Percentiles rank a stretch among this genome's conserved stretches.
These are phyloP conservation scores for Phytophthora nicotianae DNA, from an alignment of 352 stramenopile species.

Conservation along the genomic window DNA sequence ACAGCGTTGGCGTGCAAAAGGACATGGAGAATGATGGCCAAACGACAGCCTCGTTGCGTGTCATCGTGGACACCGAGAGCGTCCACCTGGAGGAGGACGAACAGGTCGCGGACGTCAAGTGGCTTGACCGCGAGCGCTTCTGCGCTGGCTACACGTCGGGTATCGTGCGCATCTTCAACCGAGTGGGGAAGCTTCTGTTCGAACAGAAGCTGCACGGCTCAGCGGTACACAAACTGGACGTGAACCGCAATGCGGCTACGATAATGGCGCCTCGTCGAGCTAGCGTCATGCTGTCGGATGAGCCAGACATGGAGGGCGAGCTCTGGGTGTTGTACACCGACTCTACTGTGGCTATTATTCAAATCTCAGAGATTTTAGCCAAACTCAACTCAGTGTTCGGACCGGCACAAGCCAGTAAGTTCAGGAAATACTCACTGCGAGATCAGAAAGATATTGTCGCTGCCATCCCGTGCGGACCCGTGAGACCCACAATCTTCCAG, in stretches of 20 bases:
- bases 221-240: slow-evolving; percentile 52
- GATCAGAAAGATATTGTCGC: slow-evolving; percentile 71
- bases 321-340: slow-evolving; percentile 84
- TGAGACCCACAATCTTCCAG: slow-evolving; percentile 82
- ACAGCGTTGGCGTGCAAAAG: slow-evolving; percentile 24
- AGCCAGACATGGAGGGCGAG: slow-evolving; percentile 48
- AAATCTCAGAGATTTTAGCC: slow-evolving; percentile 60
- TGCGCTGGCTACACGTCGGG: slow-evolving; percentile 62
- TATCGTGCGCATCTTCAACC: slow-evolving; percentile 63
- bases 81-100: slow-evolving; percentile 53
- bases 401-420: slow-evolving; percentile 73
- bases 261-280: slow-evolving; percentile 35
- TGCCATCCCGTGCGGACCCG: slow-evolving; percentile 63
- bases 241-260: slow-evolving; percentile 48
- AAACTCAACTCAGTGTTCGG: slow-evolving; percentile 66
- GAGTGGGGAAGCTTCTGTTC: slow-evolving; percentile 54
- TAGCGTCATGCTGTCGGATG: slow-evolving; percentile 29
- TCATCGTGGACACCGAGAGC: slow-evolving; percentile 37
- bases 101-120: slow-evolving; percentile 66
- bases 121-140: slow-evolving; percentile 63
- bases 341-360: slow-evolving; percentile 77
- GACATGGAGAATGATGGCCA: slow-evolving; percentile 26
- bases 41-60: slow-evolving; percentile 1
- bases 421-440: slow-evolving; percentile 81
- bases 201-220: slow-evolving; percentile 66